A percentile compares a stretch with the other conserved stretches of the same genome.
Evolutionary conservation across 352 stramenopile species (phyloP).

Genomic region (Globisporangium cystogenes): DNA sequence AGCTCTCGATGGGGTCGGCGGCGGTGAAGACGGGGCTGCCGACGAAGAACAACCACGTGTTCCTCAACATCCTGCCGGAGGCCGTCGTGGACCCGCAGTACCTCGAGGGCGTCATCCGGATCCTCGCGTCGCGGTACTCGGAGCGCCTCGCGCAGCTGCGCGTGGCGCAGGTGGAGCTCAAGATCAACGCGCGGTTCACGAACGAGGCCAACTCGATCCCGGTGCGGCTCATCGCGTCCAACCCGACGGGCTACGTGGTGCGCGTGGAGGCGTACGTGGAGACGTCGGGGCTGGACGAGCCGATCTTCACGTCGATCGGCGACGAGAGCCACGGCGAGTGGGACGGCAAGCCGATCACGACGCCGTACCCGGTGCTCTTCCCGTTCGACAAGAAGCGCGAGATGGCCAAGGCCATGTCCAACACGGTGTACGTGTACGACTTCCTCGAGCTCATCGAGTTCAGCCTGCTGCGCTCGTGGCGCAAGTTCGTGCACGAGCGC

Average conservation of each 20-base stretch:
- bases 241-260: slow-evolving; percentile 99
- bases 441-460: slow-evolving; percentile 98
- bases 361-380: slow-evolving; percentile 96
- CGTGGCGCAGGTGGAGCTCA: slow-evolving; percentile 97
- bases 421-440: slow-evolving; percentile 99
- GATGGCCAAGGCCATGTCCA: slow-evolving; percentile 92
- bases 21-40: slow-evolving; percentile 71
- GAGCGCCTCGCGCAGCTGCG: slow-evolving; percentile 89
- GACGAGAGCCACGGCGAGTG: slow-evolving; percentile 88
- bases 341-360: slow-evolving; percentile 93
- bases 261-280: slow-evolving; percentile 99
- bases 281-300: slow-evolving; percentile 75
- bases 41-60: slow-evolving; percentile 98
- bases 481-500: slow-evolving; percentile 82
- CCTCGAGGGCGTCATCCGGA: slow-evolving; percentile 95
- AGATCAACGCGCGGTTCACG: slow-evolving; percentile 94
- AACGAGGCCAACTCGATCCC: slow-evolving; percentile 92
- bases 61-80: slow-evolving; percentile 97
- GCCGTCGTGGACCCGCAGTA: slow-evolving; percentile 94
- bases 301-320: slow-evolving; percentile 90
- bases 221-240: slow-evolving; percentile 94
- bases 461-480: slow-evolving; percentile 93
- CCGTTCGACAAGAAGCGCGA: slow-evolving; percentile 94
- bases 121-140: slow-evolving; percentile 81
- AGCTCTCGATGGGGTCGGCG: slow-evolving; percentile 91